These are phyloP conservation scores for Hemileccinum rubropunctum DNA, from an alignment of 768 basidiomycete species.

Conservation along the genomic window DNA sequence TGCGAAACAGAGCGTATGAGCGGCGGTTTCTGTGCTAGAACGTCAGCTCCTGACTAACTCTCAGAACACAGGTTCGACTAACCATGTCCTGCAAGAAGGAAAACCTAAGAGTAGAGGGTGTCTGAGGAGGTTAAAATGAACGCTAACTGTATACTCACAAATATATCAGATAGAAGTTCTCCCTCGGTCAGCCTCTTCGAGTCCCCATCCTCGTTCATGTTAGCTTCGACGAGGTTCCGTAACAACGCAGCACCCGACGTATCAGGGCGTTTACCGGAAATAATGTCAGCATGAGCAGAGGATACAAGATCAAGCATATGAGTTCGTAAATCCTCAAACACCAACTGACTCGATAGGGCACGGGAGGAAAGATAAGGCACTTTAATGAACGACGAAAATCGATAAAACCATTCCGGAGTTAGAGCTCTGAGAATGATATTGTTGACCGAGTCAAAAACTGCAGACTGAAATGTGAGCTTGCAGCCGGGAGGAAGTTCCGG, in stretches of 20 bases:
- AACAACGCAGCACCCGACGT: conserved; percentile 37
- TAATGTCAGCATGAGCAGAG: conserved; percentile 36
- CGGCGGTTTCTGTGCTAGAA: conserved; percentile 42
- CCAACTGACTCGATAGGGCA: conserved; percentile 26
- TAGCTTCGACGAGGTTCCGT: conserved; percentile 46
- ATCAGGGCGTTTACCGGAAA: conserved; percentile 23
- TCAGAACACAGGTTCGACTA: neutral
- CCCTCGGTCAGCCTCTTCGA: conserved; percentile 39
- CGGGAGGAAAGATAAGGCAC: conserved; percentile 37
- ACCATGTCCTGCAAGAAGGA: conserved; percentile 52
- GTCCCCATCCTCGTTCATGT: conserved; percentile 36
- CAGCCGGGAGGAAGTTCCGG: conserved; percentile 28
- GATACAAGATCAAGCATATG: conserved; percentile 44
- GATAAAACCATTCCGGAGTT: conserved; percentile 35
- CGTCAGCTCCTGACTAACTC: conserved; percentile 4
- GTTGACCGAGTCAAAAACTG: conserved; percentile 20
- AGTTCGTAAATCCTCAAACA: conserved; percentile 36
- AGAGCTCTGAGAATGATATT: conserved; percentile 30
- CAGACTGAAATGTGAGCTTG: conserved; percentile 37
- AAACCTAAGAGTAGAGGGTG: conserved; percentile 29
- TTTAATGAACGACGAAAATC: conserved; percentile 17
- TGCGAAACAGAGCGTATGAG: conserved; percentile 44
- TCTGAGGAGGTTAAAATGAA: neutral
- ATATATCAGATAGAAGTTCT: conserved; percentile 48
- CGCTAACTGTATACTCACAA: conserved; percentile 32